phyloP scores from a whole-genome alignment of 1,139 yeast genomes.

The Wickerhamomyces sp. region DNA sequence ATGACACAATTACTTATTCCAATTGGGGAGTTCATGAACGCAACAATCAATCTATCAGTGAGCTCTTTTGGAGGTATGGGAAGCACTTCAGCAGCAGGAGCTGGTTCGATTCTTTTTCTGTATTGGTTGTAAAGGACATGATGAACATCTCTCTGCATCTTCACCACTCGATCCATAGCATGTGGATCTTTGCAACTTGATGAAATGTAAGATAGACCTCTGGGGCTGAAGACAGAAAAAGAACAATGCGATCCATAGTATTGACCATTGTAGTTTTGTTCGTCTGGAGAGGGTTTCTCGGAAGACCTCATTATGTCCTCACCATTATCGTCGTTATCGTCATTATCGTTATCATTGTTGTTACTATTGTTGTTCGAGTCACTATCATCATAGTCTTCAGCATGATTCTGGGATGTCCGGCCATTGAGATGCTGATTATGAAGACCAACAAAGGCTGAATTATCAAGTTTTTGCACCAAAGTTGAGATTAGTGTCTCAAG shows the following conservation, averaged over 20 bases:
- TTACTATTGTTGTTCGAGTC: no score
- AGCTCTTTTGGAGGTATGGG: constrained; percentile 25
- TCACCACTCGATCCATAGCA: constrained; percentile 14
- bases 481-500: background rate
- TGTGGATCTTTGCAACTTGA: constrained; percentile 24
- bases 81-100: constrained; percentile 17
- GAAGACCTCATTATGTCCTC: constrained; percentile 27
- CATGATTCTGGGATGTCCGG: no score
- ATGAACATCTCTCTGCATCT: constrained; percentile 17
- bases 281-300: constrained; percentile 14
- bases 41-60: constrained; percentile 13
- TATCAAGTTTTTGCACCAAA: background rate
- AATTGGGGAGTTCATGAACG: constrained; percentile 6
- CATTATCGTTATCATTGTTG: constrained; percentile 2
- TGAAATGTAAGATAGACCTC: constrained; percentile 34
- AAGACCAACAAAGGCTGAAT: background rate
- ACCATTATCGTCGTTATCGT: constrained; percentile 19
- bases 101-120: constrained; percentile 25
- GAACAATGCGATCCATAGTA: constrained; percentile 23
- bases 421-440: no score
- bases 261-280: constrained; percentile 10
- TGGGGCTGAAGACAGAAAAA: constrained; percentile 31
- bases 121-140: constrained; percentile 19
- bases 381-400: background rate
- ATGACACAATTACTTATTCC: constrained; percentile 1